Conservation (phyloP, 1,139 yeast genomes). For the Hansenula sp. region DNA sequence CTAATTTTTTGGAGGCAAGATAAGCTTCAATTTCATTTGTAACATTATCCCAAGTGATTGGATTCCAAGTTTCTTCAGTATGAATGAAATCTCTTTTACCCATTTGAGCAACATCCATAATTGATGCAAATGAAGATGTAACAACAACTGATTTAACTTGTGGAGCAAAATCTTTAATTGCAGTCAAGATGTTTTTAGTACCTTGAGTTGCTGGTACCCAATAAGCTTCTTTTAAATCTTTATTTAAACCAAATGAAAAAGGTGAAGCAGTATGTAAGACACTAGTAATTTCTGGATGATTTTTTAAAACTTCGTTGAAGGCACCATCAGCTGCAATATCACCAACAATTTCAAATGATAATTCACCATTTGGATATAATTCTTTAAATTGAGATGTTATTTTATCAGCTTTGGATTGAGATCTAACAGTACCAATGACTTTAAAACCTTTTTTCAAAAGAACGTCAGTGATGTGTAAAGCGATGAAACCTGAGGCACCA, state of each 20-base stretch:
- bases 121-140: constrained; percentile 55
- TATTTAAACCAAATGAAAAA: constrained; percentile 31
- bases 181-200: constrained; percentile 37
- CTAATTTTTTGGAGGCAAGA: constrained; percentile 46
- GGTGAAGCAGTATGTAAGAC: constrained; percentile 64
- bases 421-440: constrained; percentile 59
- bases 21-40: constrained; percentile 35
- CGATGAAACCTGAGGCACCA: constrained; percentile 52
- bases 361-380: constrained; percentile 30
- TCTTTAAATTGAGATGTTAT: constrained; percentile 29
- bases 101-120: constrained; percentile 37
- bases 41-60: constrained; percentile 35
- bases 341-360: constrained; percentile 45
- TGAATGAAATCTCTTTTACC: constrained; percentile 29
- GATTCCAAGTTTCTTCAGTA: constrained; percentile 39
- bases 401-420: constrained; percentile 42
- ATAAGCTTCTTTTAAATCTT: constrained; percentile 34
- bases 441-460: constrained; percentile 35
- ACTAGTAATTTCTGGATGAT: constrained; percentile 43
- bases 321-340: constrained; percentile 47
- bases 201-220: constrained; percentile 50
- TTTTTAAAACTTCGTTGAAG: constrained; percentile 45
- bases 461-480: constrained; percentile 37
- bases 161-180: constrained; percentile 39
- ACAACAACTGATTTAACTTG: constrained; percentile 47